phyloP scores from a whole-genome alignment of 2,329 filamentous ascomycete species.

The Aspergillus ruber region DNA sequence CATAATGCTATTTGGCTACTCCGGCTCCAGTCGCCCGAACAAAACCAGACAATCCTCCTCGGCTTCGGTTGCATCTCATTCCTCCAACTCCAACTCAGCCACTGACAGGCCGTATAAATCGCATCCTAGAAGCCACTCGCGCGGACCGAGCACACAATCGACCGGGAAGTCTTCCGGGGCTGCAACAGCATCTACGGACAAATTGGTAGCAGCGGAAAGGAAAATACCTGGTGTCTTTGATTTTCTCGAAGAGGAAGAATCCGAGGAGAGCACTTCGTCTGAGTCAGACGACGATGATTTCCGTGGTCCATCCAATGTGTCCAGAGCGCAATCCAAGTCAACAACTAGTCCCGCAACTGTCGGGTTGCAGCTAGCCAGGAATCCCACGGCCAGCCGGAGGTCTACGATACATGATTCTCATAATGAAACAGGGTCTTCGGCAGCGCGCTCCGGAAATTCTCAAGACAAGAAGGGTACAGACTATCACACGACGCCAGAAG shows the following conservation, averaged over 20 bases:
- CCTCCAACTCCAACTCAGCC: constrained; percentile 12
- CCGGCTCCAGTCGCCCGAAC: constrained; percentile 18
- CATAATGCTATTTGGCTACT: constrained; percentile 25
- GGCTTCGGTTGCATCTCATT: constrained; percentile 16
- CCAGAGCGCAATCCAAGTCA: constrained; percentile 2
- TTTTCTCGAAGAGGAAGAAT: constrained; percentile 22
- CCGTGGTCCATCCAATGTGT: neutral
- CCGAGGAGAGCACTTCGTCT: constrained; percentile 6
- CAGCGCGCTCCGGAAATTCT: constrained; percentile 15
- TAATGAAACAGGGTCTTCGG: constrained; percentile 9
- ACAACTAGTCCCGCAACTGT: neutral
- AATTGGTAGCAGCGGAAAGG: constrained; percentile 11
- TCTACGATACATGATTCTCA: constrained; percentile 14
- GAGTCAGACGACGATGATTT: constrained; percentile 1
- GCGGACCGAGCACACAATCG: constrained; percentile 1
- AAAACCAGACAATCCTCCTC: constrained; percentile 20
- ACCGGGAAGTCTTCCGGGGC: constrained; percentile 11
- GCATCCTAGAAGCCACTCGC: neutral
- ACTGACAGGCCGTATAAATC: constrained; percentile 15
- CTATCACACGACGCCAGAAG: constrained; percentile 18
- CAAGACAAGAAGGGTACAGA: constrained; percentile 17
- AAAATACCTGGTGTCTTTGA: constrained; percentile 34
- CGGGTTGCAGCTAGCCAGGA: constrained; percentile 20
- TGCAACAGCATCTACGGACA: constrained; percentile 5
- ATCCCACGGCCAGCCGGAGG: constrained; percentile 13